A percentile compares a stretch with the other conserved stretches of the same genome.
phyloP scores from a whole-genome alignment of 2,329 filamentous ascomycete genomes.

The Cordyceps tenuipes region DNA sequence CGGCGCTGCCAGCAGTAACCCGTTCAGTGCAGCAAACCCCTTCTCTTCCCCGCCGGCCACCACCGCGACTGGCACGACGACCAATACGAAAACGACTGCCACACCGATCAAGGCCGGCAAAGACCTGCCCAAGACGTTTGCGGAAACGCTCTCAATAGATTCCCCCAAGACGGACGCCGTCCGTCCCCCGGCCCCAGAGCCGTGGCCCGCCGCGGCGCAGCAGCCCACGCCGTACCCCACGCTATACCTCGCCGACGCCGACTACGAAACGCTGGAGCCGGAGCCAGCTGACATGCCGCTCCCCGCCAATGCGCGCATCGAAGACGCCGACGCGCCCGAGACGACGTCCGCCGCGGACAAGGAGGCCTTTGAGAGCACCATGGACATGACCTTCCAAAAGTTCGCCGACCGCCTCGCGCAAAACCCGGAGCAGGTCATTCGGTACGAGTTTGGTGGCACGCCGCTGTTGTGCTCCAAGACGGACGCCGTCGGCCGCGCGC shows the following conservation, averaged over 20 bases:
- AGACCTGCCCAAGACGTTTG: constrained; percentile 53
- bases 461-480: constrained; percentile 74
- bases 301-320: constrained; percentile 37
- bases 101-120: constrained; percentile 1
- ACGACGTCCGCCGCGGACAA: constrained; percentile 48
- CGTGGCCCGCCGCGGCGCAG: constrained; percentile 63
- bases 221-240: constrained; percentile 66
- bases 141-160: constrained; percentile 70
- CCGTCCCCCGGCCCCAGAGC: constrained; percentile 42
- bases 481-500: constrained; percentile 58
- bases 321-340: constrained; percentile 31
- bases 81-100: constrained; percentile 14
- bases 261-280: constrained; percentile 77
- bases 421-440: constrained; percentile 74
- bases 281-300: constrained; percentile 42
- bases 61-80: constrained; percentile 19
- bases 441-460: constrained; percentile 66
- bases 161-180: constrained; percentile 26
- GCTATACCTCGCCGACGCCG: constrained; percentile 77
- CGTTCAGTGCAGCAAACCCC: constrained; percentile 23
- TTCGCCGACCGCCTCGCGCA: constrained; percentile 71
- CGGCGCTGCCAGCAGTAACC: constrained; percentile 17
- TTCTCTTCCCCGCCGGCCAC: constrained; percentile 18
- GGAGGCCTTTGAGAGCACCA: constrained; percentile 62
- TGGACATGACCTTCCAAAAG: constrained; percentile 70